A percentile compares a stretch with the other conserved stretches of the same genome.
phyloP scores from a whole-genome alignment of 2,329 filamentous ascomycete species.

The Sporothrix schenckii region DNA sequence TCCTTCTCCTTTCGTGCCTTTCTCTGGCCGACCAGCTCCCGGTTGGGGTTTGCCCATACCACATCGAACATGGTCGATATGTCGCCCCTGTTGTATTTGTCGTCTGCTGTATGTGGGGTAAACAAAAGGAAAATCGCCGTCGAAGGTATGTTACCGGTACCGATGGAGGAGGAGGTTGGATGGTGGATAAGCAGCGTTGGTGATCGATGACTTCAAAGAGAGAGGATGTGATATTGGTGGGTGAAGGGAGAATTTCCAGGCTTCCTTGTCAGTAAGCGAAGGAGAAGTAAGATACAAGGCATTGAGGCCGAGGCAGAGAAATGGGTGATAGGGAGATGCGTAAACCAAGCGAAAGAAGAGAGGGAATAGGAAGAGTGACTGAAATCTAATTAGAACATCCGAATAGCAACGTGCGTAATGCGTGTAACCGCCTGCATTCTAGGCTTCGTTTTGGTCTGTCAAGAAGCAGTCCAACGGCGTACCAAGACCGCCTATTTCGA shows the following conservation, averaged over 20 bases:
- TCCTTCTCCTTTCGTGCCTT: conserved; percentile 54
- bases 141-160: neutral
- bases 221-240: neutral
- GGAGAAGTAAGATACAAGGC: neutral
- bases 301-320: too few species aligned
- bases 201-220: neutral
- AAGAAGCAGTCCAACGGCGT: conserved; percentile 29
- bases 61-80: conserved; percentile 58
- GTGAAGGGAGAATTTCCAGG: neutral
- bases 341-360: neutral
- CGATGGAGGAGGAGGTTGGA: neutral
- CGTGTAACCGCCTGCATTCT: conserved; percentile 26
- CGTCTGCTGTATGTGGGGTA: neutral
- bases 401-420: conserved; percentile 31
- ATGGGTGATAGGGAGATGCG: neutral
- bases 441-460: conserved; percentile 18
- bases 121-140: neutral
- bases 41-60: conserved; percentile 59
- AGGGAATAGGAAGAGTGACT: neutral
- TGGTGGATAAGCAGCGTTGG: neutral
- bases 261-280: neutral
- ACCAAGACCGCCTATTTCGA: conserved; percentile 29
- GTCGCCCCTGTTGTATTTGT: neutral
- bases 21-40: conserved; percentile 57
- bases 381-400: conserved; percentile 12